Conservation (phyloP, 257 asterid species). For the Plantago major region DNA sequence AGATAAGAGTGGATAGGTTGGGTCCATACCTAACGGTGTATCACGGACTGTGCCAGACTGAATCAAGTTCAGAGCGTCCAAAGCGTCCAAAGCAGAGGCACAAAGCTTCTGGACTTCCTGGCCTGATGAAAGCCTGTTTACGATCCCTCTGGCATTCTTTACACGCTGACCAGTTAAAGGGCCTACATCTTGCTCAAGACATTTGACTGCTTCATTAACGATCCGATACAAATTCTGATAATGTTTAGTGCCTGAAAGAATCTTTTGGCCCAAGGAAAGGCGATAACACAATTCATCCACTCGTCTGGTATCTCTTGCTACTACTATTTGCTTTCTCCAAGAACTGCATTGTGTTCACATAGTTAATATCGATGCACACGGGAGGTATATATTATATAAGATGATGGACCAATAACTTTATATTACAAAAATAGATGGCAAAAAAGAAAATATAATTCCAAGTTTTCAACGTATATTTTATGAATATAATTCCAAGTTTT, state of each 20-base stretch:
- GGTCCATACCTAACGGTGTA: constrained; percentile 36
- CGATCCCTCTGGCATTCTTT: constrained; percentile 93
- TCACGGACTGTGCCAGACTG: constrained; percentile 37
- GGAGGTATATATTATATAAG: too few species aligned
- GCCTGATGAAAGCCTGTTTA: constrained; percentile 88
- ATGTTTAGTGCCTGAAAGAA: constrained; percentile 56
- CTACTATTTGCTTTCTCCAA: constrained; percentile 76
- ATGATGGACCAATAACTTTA: too few species aligned
- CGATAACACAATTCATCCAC: constrained; percentile 89
- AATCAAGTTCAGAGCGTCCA: constrained; percentile 56
- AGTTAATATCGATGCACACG: neutral
- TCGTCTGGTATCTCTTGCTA: constrained; percentile 87
- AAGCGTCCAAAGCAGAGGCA: constrained; percentile 54
- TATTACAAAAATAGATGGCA: too few species aligned
- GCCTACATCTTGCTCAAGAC: constrained; percentile 86
- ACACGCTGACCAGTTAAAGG: constrained; percentile 88
- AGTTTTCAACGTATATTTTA: too few species aligned
- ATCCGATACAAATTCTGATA: constrained; percentile 43
- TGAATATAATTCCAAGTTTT: too few species aligned
- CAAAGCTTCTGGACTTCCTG: constrained; percentile 79
- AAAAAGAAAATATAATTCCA: too few species aligned
- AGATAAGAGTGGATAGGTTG: constrained; percentile 2
- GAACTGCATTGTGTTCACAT: constrained; percentile 44
- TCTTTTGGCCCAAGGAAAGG: constrained; percentile 76
- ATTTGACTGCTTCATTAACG: constrained; percentile 55